Percentiles rank a stretch among this genome's conserved stretches.
phyloP scores from a whole-genome alignment of 2,329 filamentous ascomycete genomes.

The Neofusicoccum cordaticola region DNA sequence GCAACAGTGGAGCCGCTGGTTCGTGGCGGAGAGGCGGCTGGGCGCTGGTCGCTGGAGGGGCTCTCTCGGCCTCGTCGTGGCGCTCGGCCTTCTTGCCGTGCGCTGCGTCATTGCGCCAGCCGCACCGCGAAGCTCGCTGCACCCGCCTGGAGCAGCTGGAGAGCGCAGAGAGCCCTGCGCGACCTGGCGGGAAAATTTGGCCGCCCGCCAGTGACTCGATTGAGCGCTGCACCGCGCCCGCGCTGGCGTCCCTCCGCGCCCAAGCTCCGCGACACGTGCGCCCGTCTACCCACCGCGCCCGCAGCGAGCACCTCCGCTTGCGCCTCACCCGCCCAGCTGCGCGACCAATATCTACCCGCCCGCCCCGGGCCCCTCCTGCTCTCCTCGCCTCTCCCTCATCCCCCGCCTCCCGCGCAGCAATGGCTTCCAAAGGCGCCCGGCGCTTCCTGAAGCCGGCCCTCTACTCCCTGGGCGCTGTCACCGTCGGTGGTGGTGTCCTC shows the following conservation, averaged over 20 bases:
- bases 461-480: conserved; percentile 56
- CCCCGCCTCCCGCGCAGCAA: conserved; percentile 3
- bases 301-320: neutral
- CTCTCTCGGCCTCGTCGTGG: neutral
- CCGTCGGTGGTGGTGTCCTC: conserved; percentile 54
- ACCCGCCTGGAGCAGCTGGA: neutral
- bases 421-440: conserved; percentile 22
- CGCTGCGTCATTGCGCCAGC: conserved; percentile 14
- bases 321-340: neutral
- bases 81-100: conserved; percentile 16
- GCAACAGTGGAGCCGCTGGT: neutral
- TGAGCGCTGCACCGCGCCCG: neutral
- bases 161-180: neutral
- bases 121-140: neutral
- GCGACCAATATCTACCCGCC: conserved; percentile 10
- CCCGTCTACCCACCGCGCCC: neutral
- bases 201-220: neutral
- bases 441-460: conserved; percentile 57
- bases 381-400: neutral
- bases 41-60: no score
- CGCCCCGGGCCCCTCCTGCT: neutral
- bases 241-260: neutral
- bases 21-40: no score
- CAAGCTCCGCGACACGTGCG: neutral
- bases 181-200: conserved; percentile 10